These are phyloP conservation scores for Eleusine indica DNA, from an alignment of 176 grass and related monocot genomes.

Conservation along the genomic window DNA sequence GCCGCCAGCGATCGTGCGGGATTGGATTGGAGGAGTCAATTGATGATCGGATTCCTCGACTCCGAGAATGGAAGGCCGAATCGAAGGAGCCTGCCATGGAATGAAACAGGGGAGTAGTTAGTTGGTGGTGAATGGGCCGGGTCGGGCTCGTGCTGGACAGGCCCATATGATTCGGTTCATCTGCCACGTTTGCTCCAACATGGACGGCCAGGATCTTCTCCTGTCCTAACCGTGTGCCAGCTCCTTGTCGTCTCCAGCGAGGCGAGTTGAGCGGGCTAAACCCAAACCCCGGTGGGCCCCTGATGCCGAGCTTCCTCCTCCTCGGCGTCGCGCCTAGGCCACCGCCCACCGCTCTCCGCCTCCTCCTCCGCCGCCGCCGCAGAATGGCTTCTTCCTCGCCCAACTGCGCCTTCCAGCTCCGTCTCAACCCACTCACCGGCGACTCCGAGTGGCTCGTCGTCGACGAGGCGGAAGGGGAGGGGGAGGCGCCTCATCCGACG, in stretches of 20 bases:
- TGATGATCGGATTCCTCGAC: neutral
- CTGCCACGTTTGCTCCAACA: neutral
- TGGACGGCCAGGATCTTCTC: neutral
- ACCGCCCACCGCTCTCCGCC: conserved; percentile 20
- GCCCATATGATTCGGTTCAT: neutral
- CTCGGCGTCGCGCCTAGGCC: conserved; percentile 11
- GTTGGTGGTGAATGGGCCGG: neutral
- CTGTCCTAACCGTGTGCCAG: neutral
- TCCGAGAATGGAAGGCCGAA: neutral
- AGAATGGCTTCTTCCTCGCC: conserved; percentile 42
- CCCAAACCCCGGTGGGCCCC: neutral
- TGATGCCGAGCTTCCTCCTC: conserved; percentile 45
- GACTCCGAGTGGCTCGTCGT: conserved; percentile 96
- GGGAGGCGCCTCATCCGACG: neutral
- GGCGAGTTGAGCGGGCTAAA: neutral
- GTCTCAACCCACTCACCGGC: conserved; percentile 82
- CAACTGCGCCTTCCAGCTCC: conserved; percentile 80
- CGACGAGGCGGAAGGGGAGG: conserved; percentile 53
- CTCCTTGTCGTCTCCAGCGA: neutral
- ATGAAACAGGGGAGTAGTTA: neutral
- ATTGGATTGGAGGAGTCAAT: neutral
- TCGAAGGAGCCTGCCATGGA: neutral
- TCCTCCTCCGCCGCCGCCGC: conserved; percentile 3
- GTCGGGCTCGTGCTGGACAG: neutral
- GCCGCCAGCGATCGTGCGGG: neutral